These are phyloP conservation scores for Entomortierella parvispora DNA, from an alignment of 192 early-diverging fungal genomes.

Conservation along the genomic window DNA sequence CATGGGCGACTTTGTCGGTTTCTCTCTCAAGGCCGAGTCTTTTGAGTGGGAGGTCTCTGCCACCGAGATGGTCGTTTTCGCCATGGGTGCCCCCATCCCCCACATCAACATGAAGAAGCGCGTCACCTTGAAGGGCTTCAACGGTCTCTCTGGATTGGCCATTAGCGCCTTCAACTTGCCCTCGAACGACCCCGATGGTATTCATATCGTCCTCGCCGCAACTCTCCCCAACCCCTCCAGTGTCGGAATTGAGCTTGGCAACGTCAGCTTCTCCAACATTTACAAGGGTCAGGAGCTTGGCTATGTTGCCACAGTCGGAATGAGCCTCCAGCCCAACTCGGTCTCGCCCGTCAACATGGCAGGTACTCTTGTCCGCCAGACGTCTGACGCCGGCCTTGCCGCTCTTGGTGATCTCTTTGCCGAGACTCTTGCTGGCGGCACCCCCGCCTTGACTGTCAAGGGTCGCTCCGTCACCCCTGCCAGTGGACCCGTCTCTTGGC, in stretches of 20 bases:
- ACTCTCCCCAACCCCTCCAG: constrained; percentile 63
- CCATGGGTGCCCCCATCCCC: constrained; percentile 62
- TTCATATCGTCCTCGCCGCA: constrained; percentile 53
- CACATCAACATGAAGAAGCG: constrained; percentile 55
- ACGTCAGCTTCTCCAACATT: constrained; percentile 53
- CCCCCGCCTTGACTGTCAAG: constrained; percentile 55
- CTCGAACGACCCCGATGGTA: constrained; percentile 52
- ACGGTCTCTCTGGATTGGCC: constrained; percentile 36
- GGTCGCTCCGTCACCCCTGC: constrained; percentile 62
- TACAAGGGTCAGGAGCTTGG: constrained; percentile 55
- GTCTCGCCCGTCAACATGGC: constrained; percentile 32
- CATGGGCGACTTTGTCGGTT: constrained; percentile 62
- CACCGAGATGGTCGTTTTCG: constrained; percentile 54
- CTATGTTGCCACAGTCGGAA: constrained; percentile 26
- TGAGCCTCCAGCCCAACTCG: constrained; percentile 27
- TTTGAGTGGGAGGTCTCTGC: constrained; percentile 61
- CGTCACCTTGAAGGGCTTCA: constrained; percentile 47
- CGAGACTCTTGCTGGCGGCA: constrained; percentile 55
- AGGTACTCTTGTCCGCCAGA: constrained; percentile 57
- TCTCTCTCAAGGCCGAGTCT: constrained; percentile 55
- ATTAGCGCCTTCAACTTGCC: constrained; percentile 37
- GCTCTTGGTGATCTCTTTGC: constrained; percentile 62
- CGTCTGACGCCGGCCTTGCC: constrained; percentile 46
- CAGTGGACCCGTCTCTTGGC: constrained; percentile 58
- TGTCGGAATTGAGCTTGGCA: constrained; percentile 60